Percentiles rank a stretch among this genome's conserved stretches.
Evolutionary conservation across 1,284 basidiomycete genomes (phyloP).

Genomic region (Cystobasidiaceae sp.): DNA sequence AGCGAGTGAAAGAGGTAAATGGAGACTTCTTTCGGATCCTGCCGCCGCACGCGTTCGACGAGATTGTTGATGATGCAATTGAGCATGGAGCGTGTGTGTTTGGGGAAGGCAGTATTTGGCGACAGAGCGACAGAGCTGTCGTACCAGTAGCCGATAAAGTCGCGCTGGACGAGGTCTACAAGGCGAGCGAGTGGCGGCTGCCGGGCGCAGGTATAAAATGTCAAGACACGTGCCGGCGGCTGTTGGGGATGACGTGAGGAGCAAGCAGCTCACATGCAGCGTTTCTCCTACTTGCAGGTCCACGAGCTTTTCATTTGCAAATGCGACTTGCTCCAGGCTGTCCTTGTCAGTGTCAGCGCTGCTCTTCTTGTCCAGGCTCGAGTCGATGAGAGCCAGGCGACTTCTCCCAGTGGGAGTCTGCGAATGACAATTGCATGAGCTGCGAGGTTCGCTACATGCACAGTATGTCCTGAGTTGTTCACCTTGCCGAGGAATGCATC

Average conservation of each 20-base stretch:
- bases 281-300: slow-evolving; percentile 11
- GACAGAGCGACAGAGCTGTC: slow-evolving; percentile 14
- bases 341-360: neutral
- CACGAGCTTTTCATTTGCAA: neutral
- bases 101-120: slow-evolving; percentile 21
- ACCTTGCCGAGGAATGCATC: slow-evolving; percentile 28
- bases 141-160: slow-evolving; percentile 33
- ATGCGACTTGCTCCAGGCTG: neutral
- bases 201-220: too few relatives aligned
- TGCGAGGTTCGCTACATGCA: neutral
- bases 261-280: slow-evolving; percentile 8
- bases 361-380: neutral
- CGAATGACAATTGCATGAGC: neutral
- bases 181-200: slow-evolving; percentile 20
- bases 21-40: slow-evolving; percentile 31
- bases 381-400: slow-evolving; percentile 6
- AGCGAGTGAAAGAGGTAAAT: slow-evolving; percentile 34
- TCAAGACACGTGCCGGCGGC: neutral
- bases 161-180: slow-evolving; percentile 28
- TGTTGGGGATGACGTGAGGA: too few relatives aligned
- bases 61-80: slow-evolving; percentile 31
- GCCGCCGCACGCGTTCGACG: neutral
- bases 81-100: slow-evolving; percentile 27
- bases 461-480: neutral
- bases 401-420: slow-evolving; percentile 19